Base-by-base conservation (phyloP, 345 rosid genomes). In the Excoecaria cochinchinensis region DNA sequence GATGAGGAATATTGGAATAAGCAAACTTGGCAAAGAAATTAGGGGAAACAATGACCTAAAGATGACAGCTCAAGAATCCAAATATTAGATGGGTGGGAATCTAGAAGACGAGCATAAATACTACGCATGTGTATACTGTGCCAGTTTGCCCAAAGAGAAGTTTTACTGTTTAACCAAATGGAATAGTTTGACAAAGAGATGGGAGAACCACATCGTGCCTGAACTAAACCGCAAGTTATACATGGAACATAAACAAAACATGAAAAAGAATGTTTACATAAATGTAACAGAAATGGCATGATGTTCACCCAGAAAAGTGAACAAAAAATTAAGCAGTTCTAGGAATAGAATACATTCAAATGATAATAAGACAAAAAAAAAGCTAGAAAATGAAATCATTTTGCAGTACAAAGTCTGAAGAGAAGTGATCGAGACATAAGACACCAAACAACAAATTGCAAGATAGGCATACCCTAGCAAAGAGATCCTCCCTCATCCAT, bases 401-500 rank as follows among this genome's bases (percentile, higher is more conserved):
- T 51, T 64, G 24, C n/a, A 70, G 7, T 39, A 2, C 8, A 56
- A 51, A 67, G 39, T 50, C 11, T 11, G 47, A n/a, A 21, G 59
- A 69, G 53, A 57, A 52, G 19, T 70, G 58, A 36, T 46, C 1
- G 19, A 47, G 42, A 53, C 17, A 48, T 6, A n/a, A 75, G 44
- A 71, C 17, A 70, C 47, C n/a, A 5, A 64, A 74, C 61, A 36
- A 56, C 17, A 77, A 15, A 19, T 21, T 53, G 73, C 53, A 72
- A 11, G 39, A 70, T 59, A 78, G 13, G 55, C 85, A 74, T 91
- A 95, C 99, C 90, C 96, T 88, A 71, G 89, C 81, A 86, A 93
- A 95, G 15, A 95, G 85, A 86, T 95, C 99, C 84, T 93, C 90
- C 78, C 97, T 88, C 99, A 95, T 95, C 99, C 99, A 91, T 38